Evolutionary conservation across 169 alveolate genomes (phyloP), one percentile per base, ranked within the genome.

Genomic region (Cryptosporidium muris): DNA sequence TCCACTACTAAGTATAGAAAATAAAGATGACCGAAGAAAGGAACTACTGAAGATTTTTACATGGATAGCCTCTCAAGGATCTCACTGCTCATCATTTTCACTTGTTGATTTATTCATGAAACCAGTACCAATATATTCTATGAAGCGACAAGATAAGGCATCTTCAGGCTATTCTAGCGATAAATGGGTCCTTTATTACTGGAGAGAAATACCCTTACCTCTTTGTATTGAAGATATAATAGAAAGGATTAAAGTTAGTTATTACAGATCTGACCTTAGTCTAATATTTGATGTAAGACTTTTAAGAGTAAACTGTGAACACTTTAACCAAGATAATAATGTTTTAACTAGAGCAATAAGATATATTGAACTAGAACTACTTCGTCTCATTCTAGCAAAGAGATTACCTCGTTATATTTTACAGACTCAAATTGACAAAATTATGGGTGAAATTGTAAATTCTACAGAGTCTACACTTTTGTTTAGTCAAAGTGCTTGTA

Each of bases 151-250:
- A 34, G 40, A 4, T 34, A 25, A 14, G 38, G 38, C 3, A 25
- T 49, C 36, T 34, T 1, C 64, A 36, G 88, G 34, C n/a, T 81
- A 81, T 82, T 51, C 81, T 36, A 40, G n/a, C n/a, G 88, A 90
- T 12, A 67, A 43, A 12, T 90, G 93, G 93, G 88, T 90, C 37
- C 51, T 58, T 34, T 53, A 51, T 5, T 90, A 90, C 42, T 89
- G 92, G 92, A 47, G 51, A 80, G 81, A 82, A 12, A 63, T 90
- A 45, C 74, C 92, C 49, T 54, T 52, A 40, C 93, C 93, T 43
- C 66, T 90, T 80, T 51, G 89, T 38, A 38, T 90, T 60, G 81
- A 56, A 14, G 51, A 56, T 58, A 81, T 90, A 51, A 58, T 90
- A 25, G 62, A 89, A 56, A 67, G 92, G 53, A 64, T 90, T 6